Evolutionary conservation across 306 rosid species (phyloP).

Genomic region (Cicer arietinum): DNA sequence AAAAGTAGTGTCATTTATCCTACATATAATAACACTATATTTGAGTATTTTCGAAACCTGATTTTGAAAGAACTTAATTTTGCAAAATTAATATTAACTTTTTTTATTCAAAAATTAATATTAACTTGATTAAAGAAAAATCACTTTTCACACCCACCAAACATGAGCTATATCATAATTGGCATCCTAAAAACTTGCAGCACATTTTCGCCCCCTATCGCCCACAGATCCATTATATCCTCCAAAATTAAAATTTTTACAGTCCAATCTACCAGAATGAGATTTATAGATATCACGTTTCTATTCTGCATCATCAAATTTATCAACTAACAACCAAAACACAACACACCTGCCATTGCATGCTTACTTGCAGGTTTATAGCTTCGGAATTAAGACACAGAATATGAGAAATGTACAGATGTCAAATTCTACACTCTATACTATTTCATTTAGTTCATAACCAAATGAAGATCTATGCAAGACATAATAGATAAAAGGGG

Average conservation of each 20-base stretch:
- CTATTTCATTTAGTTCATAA: constrained; percentile 25
- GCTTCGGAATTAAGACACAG: not conserved
- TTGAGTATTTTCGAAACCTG: not conserved
- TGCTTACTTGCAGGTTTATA: constrained; percentile 19
- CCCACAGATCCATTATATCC: not conserved
- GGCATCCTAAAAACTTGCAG: constrained; percentile 24
- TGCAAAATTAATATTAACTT: not conserved
- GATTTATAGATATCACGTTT: not conserved
- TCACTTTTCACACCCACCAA: constrained; percentile 12
- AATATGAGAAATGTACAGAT: not conserved
- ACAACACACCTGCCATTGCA: not conserved
- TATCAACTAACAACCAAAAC: not conserved
- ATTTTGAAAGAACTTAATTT: not conserved
- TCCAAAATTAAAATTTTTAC: not conserved
- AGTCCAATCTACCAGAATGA: constrained; percentile 3
- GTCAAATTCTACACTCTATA: not conserved
- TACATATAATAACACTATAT: too few relatives aligned
- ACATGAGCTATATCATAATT: not conserved
- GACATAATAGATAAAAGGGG: not conserved
- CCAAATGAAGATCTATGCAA: constrained; percentile 16
- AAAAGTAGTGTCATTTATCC: too few relatives aligned
- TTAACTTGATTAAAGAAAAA: not conserved
- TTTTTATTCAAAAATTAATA: too few relatives aligned
- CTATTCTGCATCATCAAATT: not conserved
- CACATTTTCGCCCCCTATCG: not conserved